Evolutionary conservation across 306 rosid species (phyloP), one percentile per base, ranked within the genome.

Genomic region (Rosa persica): DNA sequence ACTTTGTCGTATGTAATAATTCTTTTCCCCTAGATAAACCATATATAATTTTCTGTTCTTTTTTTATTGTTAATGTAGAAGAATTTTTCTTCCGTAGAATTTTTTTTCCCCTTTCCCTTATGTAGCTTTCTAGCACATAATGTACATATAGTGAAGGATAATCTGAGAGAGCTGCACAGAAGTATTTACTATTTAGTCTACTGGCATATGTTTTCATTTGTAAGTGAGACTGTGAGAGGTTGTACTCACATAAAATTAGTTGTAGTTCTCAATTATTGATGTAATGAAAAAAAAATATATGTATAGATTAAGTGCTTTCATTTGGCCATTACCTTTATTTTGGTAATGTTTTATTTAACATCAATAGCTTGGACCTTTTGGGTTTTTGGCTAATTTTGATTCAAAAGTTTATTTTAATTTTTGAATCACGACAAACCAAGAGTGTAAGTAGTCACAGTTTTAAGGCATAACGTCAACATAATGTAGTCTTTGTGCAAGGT

Each of bases 61-160:
- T 27, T 43, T 38, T 40, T 39, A 4, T n/a, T 34, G 6, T 20
- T 17, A 62, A 34, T 62, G 25, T 61, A 13, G 43, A 64, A 34
- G 36, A 58, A 4, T 4, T 20, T 57, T 57, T 57, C 64, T 54
- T 19, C 1, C 4, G 36, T 58, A 58, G 65, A 52, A 19, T 0
- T 52, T 20, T 52, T 6, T 17, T 3, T 52, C 6, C 2, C 17
- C 20, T 20, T 3, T 55, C 0, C 22, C 22, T 34, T 30, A 5
- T 12, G 40, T 61, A 61, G 40, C 16, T 57, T 23, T 4, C 8
- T 34, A 34, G 69, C 69, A 30, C 5, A 60, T 30, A 6, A 64
- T 34, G 69, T 64, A 64, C 22, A 34, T 64, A 7, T 64, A 27
- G 68, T 64, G 42, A 64, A 64, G 68, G 68, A 34, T 61, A 13